Conservation (phyloP, 176 grass and related monocot genomes). For the Oryza officinalis region DNA sequence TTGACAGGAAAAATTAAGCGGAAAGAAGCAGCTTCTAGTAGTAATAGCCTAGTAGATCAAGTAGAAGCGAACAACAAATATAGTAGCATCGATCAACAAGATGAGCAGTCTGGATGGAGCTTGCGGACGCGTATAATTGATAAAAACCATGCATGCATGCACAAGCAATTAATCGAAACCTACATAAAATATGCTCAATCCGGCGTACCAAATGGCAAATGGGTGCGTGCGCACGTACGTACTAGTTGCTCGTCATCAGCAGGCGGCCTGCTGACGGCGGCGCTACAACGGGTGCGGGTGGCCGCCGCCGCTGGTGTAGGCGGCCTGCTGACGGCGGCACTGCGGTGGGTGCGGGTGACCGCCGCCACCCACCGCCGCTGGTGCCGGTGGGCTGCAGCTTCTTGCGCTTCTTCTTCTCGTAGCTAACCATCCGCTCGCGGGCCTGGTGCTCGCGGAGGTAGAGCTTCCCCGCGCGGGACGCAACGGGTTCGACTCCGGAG, state of each 20-base stretch:
- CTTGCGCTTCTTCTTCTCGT: conserved; percentile 73
- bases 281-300: background rate
- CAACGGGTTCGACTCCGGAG: conserved; percentile 65
- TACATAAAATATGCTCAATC: conserved; percentile 72
- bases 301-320: background rate
- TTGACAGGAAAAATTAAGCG: conserved; percentile 25
- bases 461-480: conserved; percentile 51
- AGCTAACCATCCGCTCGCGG: conserved; percentile 59
- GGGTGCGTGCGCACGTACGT: conserved; percentile 15
- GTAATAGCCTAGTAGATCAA: conserved; percentile 5
- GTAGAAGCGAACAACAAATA: conserved; percentile 40
- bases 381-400: conserved; percentile 38
- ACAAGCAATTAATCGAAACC: conserved; percentile 45
- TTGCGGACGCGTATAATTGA: background rate
- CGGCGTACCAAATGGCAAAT: conserved; percentile 62
- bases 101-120: background rate
- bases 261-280: conserved; percentile 48
- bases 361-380: too few relatives aligned
- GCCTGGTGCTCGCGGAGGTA: conserved; percentile 63
- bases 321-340: too few relatives aligned
- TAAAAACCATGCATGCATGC: conserved; percentile 54
- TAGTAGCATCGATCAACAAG: conserved; percentile 18
- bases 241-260: conserved; percentile 26
- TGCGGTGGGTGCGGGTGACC: too few relatives aligned
- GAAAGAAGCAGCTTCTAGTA: background rate